phyloP scores from a whole-genome alignment of 1,284 basidiomycete genomes.

The Ustilago curta region DNA sequence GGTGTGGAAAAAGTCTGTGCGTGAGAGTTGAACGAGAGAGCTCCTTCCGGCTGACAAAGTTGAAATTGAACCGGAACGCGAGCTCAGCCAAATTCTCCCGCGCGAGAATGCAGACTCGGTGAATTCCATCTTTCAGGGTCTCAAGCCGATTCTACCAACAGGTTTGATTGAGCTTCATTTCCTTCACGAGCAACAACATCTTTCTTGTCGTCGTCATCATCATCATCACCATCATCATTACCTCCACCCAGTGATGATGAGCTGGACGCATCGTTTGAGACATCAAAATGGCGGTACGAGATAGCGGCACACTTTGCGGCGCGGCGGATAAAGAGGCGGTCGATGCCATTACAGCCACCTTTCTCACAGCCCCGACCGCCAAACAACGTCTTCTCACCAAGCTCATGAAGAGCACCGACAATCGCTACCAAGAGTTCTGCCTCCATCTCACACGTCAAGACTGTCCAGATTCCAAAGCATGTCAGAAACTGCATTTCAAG shows the following conservation, averaged over 20 bases:
- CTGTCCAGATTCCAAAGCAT: conserved; percentile 36
- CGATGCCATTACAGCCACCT: conserved; percentile 47
- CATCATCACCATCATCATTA: not conserved
- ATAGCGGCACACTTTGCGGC: not conserved
- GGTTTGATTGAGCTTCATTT: too few species aligned
- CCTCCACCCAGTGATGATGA: not conserved
- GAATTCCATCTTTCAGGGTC: not conserved
- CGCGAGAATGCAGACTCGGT: conserved; percentile 9
- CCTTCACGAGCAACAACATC: not conserved
- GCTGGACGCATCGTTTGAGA: too few species aligned
- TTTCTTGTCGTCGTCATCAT: not conserved
- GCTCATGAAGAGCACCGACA: conserved; percentile 56
- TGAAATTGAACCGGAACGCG: conserved; percentile 16
- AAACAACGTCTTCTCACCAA: conserved; percentile 59
- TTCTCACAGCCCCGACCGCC: conserved; percentile 57
- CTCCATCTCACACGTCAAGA: conserved; percentile 56
- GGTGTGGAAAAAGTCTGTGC: conserved; percentile 19
- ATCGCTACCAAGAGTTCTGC: conserved; percentile 59
- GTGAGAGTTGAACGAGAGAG: conserved; percentile 6
- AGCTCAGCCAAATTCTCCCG: conserved; percentile 23
- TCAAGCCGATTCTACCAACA: too few species aligned
- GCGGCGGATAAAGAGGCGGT: conserved; percentile 20
- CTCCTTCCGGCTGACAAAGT: conserved; percentile 13
- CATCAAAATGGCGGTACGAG: not conserved
- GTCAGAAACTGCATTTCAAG: conserved; percentile 58